Evolutionary conservation across 179 eudicot species (phyloP).

Genomic region (Camellia oleifera): DNA sequence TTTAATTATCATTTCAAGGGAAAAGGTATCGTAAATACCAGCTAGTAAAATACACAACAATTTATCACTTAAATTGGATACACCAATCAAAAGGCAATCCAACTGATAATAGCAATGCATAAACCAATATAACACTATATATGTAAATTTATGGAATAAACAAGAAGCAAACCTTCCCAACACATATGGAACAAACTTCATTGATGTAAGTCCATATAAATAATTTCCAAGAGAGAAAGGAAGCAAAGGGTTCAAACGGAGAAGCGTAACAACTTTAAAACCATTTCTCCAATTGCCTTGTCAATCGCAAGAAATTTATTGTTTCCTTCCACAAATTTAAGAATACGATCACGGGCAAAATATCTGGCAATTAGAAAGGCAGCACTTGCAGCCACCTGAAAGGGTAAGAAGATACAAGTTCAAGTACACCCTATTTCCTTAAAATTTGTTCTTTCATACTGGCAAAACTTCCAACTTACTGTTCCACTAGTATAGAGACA

Average conservation of each 20-base stretch:
- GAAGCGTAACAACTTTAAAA: conserved; percentile 90
- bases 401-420: conserved; percentile 12
- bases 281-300: conserved; percentile 98
- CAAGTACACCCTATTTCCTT: background rate
- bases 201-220: conserved; percentile 93
- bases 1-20: too few relatives aligned
- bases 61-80: background rate
- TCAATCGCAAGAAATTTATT: conserved; percentile 98
- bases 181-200: conserved; percentile 80
- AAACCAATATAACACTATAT: background rate
- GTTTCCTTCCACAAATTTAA: conserved; percentile 93
- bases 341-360: conserved; percentile 96
- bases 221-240: conserved; percentile 97
- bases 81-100: background rate
- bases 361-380: conserved; percentile 97
- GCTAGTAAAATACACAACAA: background rate
- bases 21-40: too few relatives aligned
- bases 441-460: background rate
- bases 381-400: conserved; percentile 93
- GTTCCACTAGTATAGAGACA: conserved; percentile 93
- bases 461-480: conserved; percentile 38
- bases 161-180: conserved; percentile 72
- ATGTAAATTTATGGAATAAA: background rate
- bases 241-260: conserved; percentile 96
- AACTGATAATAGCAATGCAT: background rate